Conservation (phyloP, 306 rosid species). For the Quercus dentata region DNA sequence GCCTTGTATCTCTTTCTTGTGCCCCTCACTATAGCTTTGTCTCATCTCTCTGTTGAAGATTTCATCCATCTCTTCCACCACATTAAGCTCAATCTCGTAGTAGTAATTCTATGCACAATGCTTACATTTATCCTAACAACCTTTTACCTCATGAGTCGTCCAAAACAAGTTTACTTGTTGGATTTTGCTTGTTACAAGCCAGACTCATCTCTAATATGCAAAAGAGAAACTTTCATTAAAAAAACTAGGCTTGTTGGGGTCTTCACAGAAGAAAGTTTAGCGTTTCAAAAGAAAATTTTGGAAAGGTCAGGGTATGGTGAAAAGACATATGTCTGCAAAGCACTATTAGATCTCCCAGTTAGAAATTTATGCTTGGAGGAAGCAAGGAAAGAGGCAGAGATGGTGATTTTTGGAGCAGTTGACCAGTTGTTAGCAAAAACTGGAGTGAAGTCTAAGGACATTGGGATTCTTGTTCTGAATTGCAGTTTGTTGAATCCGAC, state of each 20-base stretch:
- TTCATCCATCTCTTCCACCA: background rate
- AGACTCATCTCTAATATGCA: background rate
- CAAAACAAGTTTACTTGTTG: background rate
- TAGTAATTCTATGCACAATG: background rate
- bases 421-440: constrained; percentile 1
- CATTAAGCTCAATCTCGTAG: too few species aligned
- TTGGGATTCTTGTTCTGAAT: too few species aligned
- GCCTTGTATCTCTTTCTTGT: background rate
- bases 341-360: background rate
- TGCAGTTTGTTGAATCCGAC: too few species aligned
- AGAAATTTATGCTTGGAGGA: background rate
- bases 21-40: background rate
- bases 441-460: background rate
- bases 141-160: background rate
- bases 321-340: background rate
- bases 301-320: constrained; percentile 3
- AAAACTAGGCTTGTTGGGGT: background rate
- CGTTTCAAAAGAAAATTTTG: background rate
- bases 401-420: background rate
- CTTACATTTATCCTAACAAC: background rate
- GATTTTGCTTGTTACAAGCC: constrained; percentile 1
- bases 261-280: background rate
- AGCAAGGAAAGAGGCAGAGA: background rate
- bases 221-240: background rate
- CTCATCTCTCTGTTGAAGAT: background rate